Percentiles rank a stretch among this genome's conserved stretches.
These are phyloP conservation scores for Tylopilus sp. DNA, from an alignment of 768 basidiomycete genomes.

Conservation along the genomic window DNA sequence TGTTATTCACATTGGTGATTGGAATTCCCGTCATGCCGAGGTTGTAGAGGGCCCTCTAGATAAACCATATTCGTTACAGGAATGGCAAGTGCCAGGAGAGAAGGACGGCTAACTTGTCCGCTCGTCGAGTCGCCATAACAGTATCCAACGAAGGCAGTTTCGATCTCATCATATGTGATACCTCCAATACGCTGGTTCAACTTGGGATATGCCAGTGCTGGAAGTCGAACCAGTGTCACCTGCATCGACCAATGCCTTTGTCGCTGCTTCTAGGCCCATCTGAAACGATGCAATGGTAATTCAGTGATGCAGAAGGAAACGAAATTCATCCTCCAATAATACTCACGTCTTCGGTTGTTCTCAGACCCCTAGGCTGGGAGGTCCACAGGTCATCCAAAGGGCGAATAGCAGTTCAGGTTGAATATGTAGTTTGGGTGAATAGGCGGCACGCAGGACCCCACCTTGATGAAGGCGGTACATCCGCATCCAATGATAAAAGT, in stretches of 20 bases:
- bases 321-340: too few relatives aligned
- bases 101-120: conserved; percentile 51
- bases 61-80: too few relatives aligned
- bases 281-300: conserved; percentile 21
- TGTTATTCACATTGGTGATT: too few relatives aligned
- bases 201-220: too few relatives aligned
- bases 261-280: conserved; percentile 87
- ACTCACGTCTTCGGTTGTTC: conserved; percentile 70
- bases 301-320: background rate
- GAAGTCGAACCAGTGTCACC: conserved; percentile 35
- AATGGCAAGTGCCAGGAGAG: too few relatives aligned
- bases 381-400: background rate
- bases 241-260: conserved; percentile 84
- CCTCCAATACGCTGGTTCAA: conserved; percentile 37
- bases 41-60: too few relatives aligned
- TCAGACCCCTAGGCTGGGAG: conserved; percentile 57
- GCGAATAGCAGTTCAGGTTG: too few relatives aligned
- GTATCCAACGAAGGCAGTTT: conserved; percentile 74
- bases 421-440: too few relatives aligned
- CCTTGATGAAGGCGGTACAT: too few relatives aligned
- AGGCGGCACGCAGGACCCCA: too few relatives aligned
- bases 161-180: conserved; percentile 74
- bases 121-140: conserved; percentile 78
- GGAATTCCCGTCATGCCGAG: too few relatives aligned
- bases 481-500: too few relatives aligned